Evolutionary conservation across 169 alveolate genomes (phyloP).

Genomic region (Plasmodium gallinaceum): DNA sequence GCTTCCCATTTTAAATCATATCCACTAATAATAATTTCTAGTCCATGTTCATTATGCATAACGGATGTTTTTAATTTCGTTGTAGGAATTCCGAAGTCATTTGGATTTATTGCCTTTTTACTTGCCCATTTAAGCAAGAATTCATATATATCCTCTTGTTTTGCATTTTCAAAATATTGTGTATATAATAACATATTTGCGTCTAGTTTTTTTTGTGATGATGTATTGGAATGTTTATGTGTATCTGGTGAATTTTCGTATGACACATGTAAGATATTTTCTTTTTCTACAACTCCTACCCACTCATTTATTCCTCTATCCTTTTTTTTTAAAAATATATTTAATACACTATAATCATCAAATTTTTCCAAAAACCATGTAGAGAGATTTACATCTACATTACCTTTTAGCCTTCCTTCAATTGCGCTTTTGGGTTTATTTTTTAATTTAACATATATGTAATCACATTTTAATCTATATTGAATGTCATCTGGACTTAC

Average conservation of each 20-base stretch:
- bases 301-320: slow-evolving; percentile 71
- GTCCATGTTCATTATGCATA: slow-evolving; percentile 18
- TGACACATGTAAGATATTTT: slow-evolving; percentile 28
- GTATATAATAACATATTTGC: slow-evolving; percentile 39
- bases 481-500: slow-evolving; percentile 47
- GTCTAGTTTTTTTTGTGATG: not conserved
- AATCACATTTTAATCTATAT: slow-evolving; percentile 29
- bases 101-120: slow-evolving; percentile 29
- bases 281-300: slow-evolving; percentile 77
- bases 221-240: not conserved
- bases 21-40: slow-evolving; percentile 42
- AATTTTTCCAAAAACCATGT: slow-evolving; percentile 74
- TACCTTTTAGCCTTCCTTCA: slow-evolving; percentile 70
- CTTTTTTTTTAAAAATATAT: slow-evolving; percentile 62
- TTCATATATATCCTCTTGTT: slow-evolving; percentile 30
- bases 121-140: slow-evolving; percentile 61
- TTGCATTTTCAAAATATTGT: slow-evolving; percentile 32
- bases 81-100: slow-evolving; percentile 71
- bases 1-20: slow-evolving; percentile 73
- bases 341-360: slow-evolving; percentile 23
- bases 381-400: slow-evolving; percentile 37
- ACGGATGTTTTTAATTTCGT: slow-evolving; percentile 57
- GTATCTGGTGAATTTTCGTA: slow-evolving; percentile 40
- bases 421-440: slow-evolving; percentile 51
- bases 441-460: slow-evolving; percentile 57